Percentiles rank a stretch among this genome's conserved stretches.
phyloP scores from a whole-genome alignment of 108 stramenopile genomes.

The Skeletonema menzelii region DNA sequence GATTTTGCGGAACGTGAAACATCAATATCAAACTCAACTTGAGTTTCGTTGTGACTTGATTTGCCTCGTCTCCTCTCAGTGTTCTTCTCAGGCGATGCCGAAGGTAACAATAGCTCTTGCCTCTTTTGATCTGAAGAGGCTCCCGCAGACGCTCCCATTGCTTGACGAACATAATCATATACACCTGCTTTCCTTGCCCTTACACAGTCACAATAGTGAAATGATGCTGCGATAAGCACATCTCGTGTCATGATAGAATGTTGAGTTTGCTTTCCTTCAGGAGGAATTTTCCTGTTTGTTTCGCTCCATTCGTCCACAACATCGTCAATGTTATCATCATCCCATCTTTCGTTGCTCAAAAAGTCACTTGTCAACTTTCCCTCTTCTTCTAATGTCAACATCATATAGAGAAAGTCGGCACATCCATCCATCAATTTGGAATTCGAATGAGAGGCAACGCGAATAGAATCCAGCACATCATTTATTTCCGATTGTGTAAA shows the following conservation, averaged over 20 bases:
- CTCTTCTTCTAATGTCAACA: conserved; percentile 51
- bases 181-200: conserved; percentile 54
- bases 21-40: not conserved
- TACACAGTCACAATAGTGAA: conserved; percentile 77
- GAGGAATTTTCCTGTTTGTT: not conserved
- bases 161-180: conserved; percentile 48
- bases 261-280: not conserved
- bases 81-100: conserved; percentile 1
- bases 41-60: not conserved
- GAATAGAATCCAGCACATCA: conserved; percentile 46
- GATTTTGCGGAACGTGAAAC: conserved; percentile 6
- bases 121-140: not conserved
- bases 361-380: conserved; percentile 15
- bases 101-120: conserved; percentile 21
- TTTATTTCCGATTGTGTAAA: conserved; percentile 42
- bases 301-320: not conserved
- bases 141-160: conserved; percentile 29
- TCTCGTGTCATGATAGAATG: conserved; percentile 53
- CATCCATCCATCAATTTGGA: conserved; percentile 42
- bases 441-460: conserved; percentile 43
- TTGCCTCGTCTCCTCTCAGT: not conserved
- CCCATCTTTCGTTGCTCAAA: conserved; percentile 11
- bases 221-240: conserved; percentile 63
- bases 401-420: conserved; percentile 49
- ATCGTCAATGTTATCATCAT: conserved; percentile 2